A percentile compares a stretch with the other conserved stretches of the same genome.
phyloP scores from a whole-genome alignment of 345 rosid genomes.

The Fremontodendron californicum region DNA sequence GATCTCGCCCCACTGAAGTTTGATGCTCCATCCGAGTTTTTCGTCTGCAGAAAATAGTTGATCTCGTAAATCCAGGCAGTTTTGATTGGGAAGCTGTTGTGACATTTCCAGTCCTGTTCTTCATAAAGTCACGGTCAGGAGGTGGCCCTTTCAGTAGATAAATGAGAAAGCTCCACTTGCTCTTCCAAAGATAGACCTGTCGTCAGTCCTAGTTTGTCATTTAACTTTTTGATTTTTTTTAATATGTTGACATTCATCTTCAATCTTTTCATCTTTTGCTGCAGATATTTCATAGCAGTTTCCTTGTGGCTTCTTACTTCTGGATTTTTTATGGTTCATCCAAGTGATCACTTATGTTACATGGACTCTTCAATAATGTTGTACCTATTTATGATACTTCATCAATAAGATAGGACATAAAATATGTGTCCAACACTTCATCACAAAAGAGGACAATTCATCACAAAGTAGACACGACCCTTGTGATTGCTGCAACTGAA shows the following conservation, averaged over 20 bases:
- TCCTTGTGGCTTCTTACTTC: constrained; percentile 46
- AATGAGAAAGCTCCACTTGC: constrained; percentile 24
- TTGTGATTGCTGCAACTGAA: too few species aligned
- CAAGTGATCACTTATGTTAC: too few species aligned
- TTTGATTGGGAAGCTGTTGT: constrained; percentile 36
- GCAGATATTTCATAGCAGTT: constrained; percentile 45
- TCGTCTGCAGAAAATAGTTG: constrained; percentile 61
- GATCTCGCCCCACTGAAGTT: constrained; percentile 23
- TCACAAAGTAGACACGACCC: too few species aligned
- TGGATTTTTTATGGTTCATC: constrained; percentile 32
- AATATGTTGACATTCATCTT: constrained; percentile 41
- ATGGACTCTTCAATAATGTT: too few species aligned
- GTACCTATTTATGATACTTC: too few species aligned
- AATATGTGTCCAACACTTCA: too few species aligned
- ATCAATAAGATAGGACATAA: too few species aligned
- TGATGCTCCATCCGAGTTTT: constrained; percentile 38
- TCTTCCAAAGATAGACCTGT: constrained; percentile 28
- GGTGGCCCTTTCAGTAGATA: constrained; percentile 29
- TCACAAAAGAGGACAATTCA: too few species aligned
- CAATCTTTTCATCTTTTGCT: constrained; percentile 42
- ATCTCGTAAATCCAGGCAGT: constrained; percentile 68
- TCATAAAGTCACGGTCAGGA: constrained; percentile 16
- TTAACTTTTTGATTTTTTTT: constrained; percentile 36
- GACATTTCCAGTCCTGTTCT: constrained; percentile 21
- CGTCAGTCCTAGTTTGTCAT: constrained; percentile 38